A percentile compares a stretch with the other conserved stretches of the same genome.
Conservation (phyloP, 2,329 filamentous ascomycete species). For the Rhytidhysteron rufulum region DNA sequence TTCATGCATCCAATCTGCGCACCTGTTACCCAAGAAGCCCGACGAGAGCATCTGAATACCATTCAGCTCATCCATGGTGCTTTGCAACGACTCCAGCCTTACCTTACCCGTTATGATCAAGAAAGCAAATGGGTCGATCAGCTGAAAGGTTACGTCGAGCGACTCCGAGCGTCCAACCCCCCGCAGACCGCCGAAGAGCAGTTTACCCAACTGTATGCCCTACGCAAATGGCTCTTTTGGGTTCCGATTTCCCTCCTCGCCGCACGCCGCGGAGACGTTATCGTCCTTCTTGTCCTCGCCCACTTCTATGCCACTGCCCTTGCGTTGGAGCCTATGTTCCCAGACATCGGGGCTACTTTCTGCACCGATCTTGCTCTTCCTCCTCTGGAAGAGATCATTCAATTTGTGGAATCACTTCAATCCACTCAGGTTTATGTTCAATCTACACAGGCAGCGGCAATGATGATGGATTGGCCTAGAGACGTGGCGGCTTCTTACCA, state of each 20-base stretch:
- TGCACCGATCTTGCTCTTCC: constrained; percentile 64
- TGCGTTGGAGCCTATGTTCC: constrained; percentile 84
- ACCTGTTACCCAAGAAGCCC: constrained; percentile 53
- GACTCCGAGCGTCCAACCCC: constrained; percentile 38
- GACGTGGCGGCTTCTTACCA: constrained; percentile 43
- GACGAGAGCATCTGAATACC: constrained; percentile 53
- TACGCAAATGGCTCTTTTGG: constrained; percentile 95
- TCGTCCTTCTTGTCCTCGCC: constrained; percentile 76
- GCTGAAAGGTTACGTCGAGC: constrained; percentile 45
- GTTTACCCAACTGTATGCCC: constrained; percentile 82
- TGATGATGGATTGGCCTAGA: constrained; percentile 45
- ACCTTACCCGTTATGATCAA: constrained; percentile 41
- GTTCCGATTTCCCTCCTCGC: constrained; percentile 81
- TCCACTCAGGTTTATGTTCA: constrained; percentile 38
- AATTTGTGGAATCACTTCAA: constrained; percentile 66
- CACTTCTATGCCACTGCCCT: constrained; percentile 90
- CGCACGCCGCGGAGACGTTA: constrained; percentile 69
- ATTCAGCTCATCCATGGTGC: constrained; percentile 41
- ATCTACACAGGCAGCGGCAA: constrained; percentile 40
- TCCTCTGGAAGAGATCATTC: constrained; percentile 83
- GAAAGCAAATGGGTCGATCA: constrained; percentile 49
- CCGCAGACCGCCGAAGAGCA: constrained; percentile 66
- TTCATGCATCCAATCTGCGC: constrained; percentile 63
- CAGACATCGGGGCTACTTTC: constrained; percentile 85
- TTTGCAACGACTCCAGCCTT: constrained; percentile 42